Conservation (phyloP, 2,329 filamentous ascomycete genomes). For the Paraphoma sp. region DNA sequence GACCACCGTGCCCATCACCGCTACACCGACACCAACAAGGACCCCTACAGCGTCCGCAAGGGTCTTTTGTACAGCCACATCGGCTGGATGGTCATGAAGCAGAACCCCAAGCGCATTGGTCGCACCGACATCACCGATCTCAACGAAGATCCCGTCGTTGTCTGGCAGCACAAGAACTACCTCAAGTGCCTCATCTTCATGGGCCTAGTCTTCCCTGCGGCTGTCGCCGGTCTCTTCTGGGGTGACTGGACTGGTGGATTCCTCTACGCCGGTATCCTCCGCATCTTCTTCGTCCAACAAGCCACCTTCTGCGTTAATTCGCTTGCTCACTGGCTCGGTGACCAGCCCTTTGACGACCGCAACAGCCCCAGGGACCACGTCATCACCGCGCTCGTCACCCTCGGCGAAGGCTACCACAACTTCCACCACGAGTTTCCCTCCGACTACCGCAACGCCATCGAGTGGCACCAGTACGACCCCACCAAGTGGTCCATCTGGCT, state of each 20-base stretch:
- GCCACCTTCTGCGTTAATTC: slow-evolving; percentile 63
- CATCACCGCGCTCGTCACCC: slow-evolving; percentile 51
- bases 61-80: slow-evolving; percentile 59
- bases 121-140: slow-evolving; percentile 59
- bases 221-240: slow-evolving; percentile 57
- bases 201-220: slow-evolving; percentile 56
- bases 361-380: slow-evolving; percentile 53
- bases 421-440: slow-evolving; percentile 55
- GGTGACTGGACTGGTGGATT: slow-evolving; percentile 58
- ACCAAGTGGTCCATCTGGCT: slow-evolving; percentile 55
- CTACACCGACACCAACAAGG: slow-evolving; percentile 61
- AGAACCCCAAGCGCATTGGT: slow-evolving; percentile 61
- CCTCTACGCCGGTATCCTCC: slow-evolving; percentile 60
- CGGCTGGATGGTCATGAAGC: slow-evolving; percentile 63
- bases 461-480: slow-evolving; percentile 52
- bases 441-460: slow-evolving; percentile 53
- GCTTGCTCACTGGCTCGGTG: slow-evolving; percentile 60
- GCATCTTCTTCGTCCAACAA: slow-evolving; percentile 61
- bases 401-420: slow-evolving; percentile 55
- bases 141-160: slow-evolving; percentile 59
- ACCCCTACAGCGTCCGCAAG: slow-evolving; percentile 61
- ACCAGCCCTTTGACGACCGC: slow-evolving; percentile 54
- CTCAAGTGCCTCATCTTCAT: slow-evolving; percentile 57
- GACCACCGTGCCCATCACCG: slow-evolving; percentile 60
- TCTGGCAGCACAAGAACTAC: slow-evolving; percentile 59